Conservation (phyloP, 164 flowering plant genomes). For the Kalanchoe fedtschenkoi region DNA sequence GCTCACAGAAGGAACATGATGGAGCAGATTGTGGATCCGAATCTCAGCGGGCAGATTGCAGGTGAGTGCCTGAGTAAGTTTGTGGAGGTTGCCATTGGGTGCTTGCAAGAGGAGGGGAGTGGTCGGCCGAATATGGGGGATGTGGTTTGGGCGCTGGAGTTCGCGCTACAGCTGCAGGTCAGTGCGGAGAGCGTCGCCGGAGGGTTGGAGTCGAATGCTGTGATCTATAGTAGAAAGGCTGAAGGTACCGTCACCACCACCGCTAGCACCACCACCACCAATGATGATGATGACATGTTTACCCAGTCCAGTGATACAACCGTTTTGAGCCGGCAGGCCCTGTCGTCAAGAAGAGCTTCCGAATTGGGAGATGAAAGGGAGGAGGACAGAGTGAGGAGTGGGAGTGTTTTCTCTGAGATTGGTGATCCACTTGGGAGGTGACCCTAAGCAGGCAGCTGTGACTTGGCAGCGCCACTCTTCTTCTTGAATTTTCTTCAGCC, state of each 20-base stretch:
- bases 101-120: conserved; percentile 20
- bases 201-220: no score
- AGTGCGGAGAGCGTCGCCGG: conserved; percentile 12
- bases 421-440: not conserved
- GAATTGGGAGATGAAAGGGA: not conserved
- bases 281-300: not conserved
- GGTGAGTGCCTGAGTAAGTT: conserved; percentile 26
- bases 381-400: not conserved
- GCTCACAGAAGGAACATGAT: conserved; percentile 19
- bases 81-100: conserved; percentile 15
- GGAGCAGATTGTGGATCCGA: conserved; percentile 22
- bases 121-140: conserved; percentile 39
- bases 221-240: not conserved
- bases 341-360: no score
- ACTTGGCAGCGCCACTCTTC: no score
- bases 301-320: no score
- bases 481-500: no score
- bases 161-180: conserved; percentile 32
- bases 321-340: no score
- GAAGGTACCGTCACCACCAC: not conserved
- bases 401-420: not conserved
- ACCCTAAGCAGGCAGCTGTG: no score
- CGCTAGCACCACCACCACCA: not conserved
- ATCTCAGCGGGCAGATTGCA: conserved; percentile 22
- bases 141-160: conserved; percentile 20